Percentiles rank a stretch among this genome's conserved stretches.
These are phyloP conservation scores for Neoarthrinium moseri DNA, from an alignment of 2,329 filamentous ascomycete species.

Conservation along the genomic window DNA sequence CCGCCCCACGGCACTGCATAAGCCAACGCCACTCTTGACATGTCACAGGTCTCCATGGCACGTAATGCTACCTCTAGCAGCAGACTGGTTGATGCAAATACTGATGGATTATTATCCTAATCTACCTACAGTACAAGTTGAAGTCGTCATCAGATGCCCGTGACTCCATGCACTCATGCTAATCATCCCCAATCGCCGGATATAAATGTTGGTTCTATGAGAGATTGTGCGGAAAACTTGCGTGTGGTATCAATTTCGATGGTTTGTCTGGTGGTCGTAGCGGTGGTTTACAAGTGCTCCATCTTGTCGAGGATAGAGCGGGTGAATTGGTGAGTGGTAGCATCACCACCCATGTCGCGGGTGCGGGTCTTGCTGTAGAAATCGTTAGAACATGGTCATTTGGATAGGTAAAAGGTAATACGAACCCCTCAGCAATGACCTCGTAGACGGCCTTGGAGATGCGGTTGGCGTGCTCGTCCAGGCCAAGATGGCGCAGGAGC, in stretches of 20 bases:
- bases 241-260: constrained; percentile 21
- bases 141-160: constrained; percentile 24
- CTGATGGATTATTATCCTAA: constrained; percentile 23
- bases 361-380: constrained; percentile 74
- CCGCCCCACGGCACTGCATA: not conserved
- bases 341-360: constrained; percentile 90
- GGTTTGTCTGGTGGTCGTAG: constrained; percentile 11
- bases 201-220: constrained; percentile 23
- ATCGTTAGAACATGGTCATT: constrained; percentile 35
- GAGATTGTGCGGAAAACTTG: constrained; percentile 15
- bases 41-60: no score
- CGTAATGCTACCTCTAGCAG: no score
- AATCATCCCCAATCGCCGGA: constrained; percentile 20
- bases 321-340: constrained; percentile 93
- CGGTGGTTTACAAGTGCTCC: constrained; percentile 65
- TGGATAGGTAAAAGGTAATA: constrained; percentile 18
- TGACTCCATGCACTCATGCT: constrained; percentile 28
- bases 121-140: constrained; percentile 29
- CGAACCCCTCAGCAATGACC: constrained; percentile 86
- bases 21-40: no score
- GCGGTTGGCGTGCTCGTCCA: constrained; percentile 97
- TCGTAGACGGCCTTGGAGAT: constrained; percentile 83
- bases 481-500: constrained; percentile 94
- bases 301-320: constrained; percentile 92
- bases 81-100: no score